Evolutionary conservation across 371 early-diverging fungal genomes (phyloP), one percentile per base, ranked within the genome.

Genomic region (Apophysomyces sp.): DNA sequence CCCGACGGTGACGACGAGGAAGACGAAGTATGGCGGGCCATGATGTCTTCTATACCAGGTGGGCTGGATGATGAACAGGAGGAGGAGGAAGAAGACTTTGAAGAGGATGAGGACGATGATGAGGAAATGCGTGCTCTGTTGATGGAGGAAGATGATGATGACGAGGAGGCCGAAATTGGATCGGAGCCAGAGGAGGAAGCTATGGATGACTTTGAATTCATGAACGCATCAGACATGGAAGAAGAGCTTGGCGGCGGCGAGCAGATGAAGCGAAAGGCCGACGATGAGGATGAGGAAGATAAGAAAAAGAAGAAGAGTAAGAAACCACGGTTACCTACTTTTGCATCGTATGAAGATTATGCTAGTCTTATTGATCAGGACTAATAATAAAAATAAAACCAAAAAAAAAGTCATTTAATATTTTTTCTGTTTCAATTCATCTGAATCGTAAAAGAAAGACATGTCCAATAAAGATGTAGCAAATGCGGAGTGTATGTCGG

Each of bases 331-430:
- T 62, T 90, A 66, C 91, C 91, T 29, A 82, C 86, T 37, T 87
- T 91, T 67, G 91, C 87, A 16, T 84, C 88, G 21, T 83, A 80
- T 65, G 90, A 91, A 61, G 91, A 91, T 57, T 91, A 91, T 71
- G 89, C 88, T 26, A 65, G 63, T 30, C 62, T 74, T 32, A 67
- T 74, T 54, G 74, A 74, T 39, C 62, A 68, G 40, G 68, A 71
- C 13, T 57, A 52, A 4, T 58, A 68, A 52, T 58, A 66, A 44
- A 34, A 67, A 26, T 51, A 51, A 63, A 55, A 9, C 30, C 37
- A 41, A 60, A 52, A 51, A 52, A 41, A 31, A 60, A 53, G 26
- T 39, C 55, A 55, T 58, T 52, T 52, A 16, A 57, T 26, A n/a
- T n/a, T n/a, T n/a, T n/a, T 41, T 27, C 26, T 26, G 21, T 36